Conservation (phyloP, 306 rosid species). For the Canavalia ensiformis region DNA sequence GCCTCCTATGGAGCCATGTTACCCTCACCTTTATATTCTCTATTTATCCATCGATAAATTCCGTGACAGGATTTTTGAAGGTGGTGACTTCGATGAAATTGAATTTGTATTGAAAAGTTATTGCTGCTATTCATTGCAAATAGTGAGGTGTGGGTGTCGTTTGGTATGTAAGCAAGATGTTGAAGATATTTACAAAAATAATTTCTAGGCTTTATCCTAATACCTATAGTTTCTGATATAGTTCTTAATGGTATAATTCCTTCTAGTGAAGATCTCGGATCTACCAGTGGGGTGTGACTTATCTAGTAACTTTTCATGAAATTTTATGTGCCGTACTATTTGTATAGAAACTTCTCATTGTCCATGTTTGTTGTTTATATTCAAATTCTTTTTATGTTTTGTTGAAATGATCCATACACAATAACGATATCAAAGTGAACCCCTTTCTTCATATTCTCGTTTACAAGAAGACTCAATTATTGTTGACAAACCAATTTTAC, state of each 20-base stretch:
- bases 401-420: no score
- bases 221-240: not conserved
- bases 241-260: not conserved
- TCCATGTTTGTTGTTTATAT: not conserved
- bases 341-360: not conserved
- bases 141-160: slow-evolving; percentile 43
- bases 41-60: slow-evolving; percentile 37
- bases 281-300: not conserved
- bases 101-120: slow-evolving; percentile 46
- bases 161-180: slow-evolving; percentile 53
- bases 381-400: no score
- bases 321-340: not conserved
- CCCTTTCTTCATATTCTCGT: not conserved
- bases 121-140: not conserved
- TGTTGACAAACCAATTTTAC: not conserved
- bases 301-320: not conserved
- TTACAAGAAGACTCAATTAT: not conserved
- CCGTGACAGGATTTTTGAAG: slow-evolving; percentile 27
- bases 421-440: not conserved
- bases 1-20: slow-evolving; percentile 42
- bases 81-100: slow-evolving; percentile 34
- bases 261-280: not conserved
- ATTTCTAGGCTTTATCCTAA: slow-evolving; percentile 5
- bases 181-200: slow-evolving; percentile 24
- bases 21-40: slow-evolving; percentile 51